phyloP scores from a whole-genome alignment of 306 rosid species.

The Lablab purpureus region DNA sequence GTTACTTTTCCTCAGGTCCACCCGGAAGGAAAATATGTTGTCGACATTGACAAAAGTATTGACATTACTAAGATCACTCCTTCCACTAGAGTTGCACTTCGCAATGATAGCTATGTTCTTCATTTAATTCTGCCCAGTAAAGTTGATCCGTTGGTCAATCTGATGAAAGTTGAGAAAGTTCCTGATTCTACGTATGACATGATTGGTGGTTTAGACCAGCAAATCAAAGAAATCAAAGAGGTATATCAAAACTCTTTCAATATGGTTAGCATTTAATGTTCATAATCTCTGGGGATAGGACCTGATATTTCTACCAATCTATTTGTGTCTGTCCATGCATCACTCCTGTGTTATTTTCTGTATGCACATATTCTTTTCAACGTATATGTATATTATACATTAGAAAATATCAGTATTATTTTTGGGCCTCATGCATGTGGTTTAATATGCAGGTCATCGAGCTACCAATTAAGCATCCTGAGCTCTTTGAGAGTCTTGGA shows the following conservation, averaged over 20 bases:
- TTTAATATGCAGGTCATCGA: slow-evolving; percentile 81
- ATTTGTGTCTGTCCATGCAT: neutral
- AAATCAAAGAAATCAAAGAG: slow-evolving; percentile 98
- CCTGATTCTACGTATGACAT: slow-evolving; percentile 99
- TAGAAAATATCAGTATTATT: neutral
- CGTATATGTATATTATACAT: neutral
- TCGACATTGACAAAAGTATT: slow-evolving; percentile 91
- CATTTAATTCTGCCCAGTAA: slow-evolving; percentile 96
- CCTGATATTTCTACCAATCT: slow-evolving; percentile 11
- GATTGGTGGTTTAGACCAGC: slow-evolving; percentile 99
- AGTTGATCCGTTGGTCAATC: slow-evolving; percentile 97
- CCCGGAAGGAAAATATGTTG: slow-evolving; percentile 98
- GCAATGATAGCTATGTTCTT: slow-evolving; percentile 98
- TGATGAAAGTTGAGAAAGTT: slow-evolving; percentile 99
- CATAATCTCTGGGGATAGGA: neutral
- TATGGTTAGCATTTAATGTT: slow-evolving; percentile 15
- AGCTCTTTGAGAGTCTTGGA: slow-evolving; percentile 99
- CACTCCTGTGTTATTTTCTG: neutral
- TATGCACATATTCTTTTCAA: neutral
- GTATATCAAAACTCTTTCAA: slow-evolving; percentile 47
- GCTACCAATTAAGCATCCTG: slow-evolving; percentile 98
- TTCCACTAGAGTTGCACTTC: slow-evolving; percentile 96
- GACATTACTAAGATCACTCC: slow-evolving; percentile 98
- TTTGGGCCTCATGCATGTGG: slow-evolving; percentile 29
- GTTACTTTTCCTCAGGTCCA: slow-evolving; percentile 69